Conservation (phyloP, 345 rosid genomes). For the Moricandia moricandioides region DNA sequence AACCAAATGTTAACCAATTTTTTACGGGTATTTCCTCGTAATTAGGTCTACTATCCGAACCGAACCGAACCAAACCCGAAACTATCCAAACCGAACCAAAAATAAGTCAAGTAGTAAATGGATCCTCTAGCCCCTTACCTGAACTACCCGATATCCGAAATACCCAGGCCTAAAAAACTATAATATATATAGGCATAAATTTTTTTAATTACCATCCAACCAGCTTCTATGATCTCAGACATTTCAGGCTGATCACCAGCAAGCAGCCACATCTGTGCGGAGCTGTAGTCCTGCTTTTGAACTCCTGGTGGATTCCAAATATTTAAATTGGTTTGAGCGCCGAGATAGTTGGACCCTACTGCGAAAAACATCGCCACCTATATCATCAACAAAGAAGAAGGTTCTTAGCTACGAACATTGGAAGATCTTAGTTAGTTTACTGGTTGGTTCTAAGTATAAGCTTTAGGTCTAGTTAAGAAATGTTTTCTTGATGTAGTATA, state of each 20-base stretch:
- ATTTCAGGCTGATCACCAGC: slow-evolving; percentile 25
- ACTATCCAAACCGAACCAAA: too few species aligned
- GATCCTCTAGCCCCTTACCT: too few species aligned
- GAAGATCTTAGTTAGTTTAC: not conserved
- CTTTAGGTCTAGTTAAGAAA: not conserved
- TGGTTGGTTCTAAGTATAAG: not conserved
- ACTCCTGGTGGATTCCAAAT: slow-evolving; percentile 51
- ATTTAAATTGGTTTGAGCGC: slow-evolving; percentile 48
- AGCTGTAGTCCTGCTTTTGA: slow-evolving; percentile 29
- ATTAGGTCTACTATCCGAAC: too few species aligned
- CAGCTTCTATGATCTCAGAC: slow-evolving; percentile 47
- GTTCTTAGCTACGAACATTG: not conserved
- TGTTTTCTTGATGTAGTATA: not conserved
- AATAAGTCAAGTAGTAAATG: too few species aligned
- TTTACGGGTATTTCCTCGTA: too few species aligned
- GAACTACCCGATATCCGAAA: too few species aligned
- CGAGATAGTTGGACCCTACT: slow-evolving; percentile 39
- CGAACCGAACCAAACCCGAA: too few species aligned
- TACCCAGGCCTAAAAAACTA: too few species aligned
- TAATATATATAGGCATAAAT: too few species aligned
- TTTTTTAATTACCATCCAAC: slow-evolving; percentile 44
- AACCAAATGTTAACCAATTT: too few species aligned
- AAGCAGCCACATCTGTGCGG: slow-evolving; percentile 50
- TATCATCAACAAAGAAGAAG: slow-evolving; percentile 5
- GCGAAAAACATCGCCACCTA: slow-evolving; percentile 41